phyloP scores from a whole-genome alignment of 331 rosid species.

The Malus hybrid region DNA sequence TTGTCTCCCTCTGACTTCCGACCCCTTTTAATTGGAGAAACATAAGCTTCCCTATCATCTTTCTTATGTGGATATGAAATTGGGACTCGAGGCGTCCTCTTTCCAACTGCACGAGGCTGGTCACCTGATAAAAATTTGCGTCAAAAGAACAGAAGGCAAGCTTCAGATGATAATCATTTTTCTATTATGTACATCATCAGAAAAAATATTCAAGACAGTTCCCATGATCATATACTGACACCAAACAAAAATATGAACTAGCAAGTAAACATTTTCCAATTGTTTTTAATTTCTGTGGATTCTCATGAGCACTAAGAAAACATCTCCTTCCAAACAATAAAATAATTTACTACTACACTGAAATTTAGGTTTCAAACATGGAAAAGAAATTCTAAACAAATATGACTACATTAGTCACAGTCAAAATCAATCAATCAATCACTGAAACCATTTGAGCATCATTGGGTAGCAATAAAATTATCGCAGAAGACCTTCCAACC shows the following conservation, averaged over 20 bases:
- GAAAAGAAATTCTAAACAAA: not conserved
- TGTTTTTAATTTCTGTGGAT: not conserved
- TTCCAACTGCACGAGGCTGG: slow-evolving; percentile 74
- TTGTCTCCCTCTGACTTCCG: slow-evolving; percentile 40
- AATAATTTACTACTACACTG: not conserved
- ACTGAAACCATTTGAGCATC: not conserved
- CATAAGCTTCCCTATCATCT: slow-evolving; percentile 33
- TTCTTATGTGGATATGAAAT: slow-evolving; percentile 37
- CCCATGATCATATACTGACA: not conserved
- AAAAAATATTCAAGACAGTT: not conserved
- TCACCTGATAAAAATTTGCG: slow-evolving; percentile 38
- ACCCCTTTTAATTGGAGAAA: slow-evolving; percentile 37
- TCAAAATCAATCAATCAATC: not conserved
- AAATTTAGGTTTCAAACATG: not conserved
- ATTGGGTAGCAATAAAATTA: not conserved
- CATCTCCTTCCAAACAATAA: not conserved
- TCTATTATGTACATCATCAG: not conserved
- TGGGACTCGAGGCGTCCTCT: slow-evolving; percentile 82
- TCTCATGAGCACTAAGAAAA: not conserved
- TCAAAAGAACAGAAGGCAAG: slow-evolving; percentile 16
- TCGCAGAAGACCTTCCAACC: not conserved
- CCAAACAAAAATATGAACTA: not conserved
- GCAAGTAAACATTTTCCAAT: not conserved
- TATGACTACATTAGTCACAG: not conserved
- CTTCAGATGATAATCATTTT: not conserved